phyloP scores from a whole-genome alignment of 2,329 filamentous ascomycete species.

The Fusarium equiseti region DNA sequence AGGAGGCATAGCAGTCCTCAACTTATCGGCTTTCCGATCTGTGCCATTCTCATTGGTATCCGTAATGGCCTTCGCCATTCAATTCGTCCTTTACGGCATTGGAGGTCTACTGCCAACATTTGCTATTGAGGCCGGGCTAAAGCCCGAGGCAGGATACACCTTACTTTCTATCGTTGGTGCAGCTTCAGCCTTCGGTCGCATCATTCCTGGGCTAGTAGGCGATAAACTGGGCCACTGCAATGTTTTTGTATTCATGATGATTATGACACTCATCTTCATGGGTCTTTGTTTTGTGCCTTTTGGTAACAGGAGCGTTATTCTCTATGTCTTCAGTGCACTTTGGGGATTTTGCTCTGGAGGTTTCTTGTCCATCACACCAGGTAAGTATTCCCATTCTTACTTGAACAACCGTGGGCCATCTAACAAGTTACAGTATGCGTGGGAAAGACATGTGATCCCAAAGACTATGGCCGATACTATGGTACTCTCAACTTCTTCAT shows the following conservation, averaged over 20 bases:
- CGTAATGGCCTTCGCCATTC: conserved; percentile 8
- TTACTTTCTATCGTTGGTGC: conserved; percentile 9
- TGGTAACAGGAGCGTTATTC: background rate
- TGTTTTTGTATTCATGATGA: conserved; percentile 19
- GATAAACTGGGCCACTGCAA: conserved; percentile 15
- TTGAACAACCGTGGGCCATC: background rate
- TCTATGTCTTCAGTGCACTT: conserved; percentile 2
- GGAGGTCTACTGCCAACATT: conserved; percentile 13
- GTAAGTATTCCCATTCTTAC: background rate
- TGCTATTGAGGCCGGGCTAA: conserved; percentile 3
- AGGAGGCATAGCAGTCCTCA: background rate
- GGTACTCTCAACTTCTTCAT: conserved; percentile 20
- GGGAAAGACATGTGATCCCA: conserved; percentile 17
- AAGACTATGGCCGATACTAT: conserved; percentile 20
- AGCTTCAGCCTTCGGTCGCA: conserved; percentile 10
- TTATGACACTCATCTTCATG: conserved; percentile 3
- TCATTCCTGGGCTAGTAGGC: background rate
- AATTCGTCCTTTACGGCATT: conserved; percentile 17
- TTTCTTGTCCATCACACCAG: background rate
- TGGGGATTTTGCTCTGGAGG: conserved; percentile 16
- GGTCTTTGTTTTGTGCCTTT: conserved; percentile 11
- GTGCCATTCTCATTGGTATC: conserved; percentile 4
- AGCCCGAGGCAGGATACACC: conserved; percentile 1
- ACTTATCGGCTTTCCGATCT: conserved; percentile 13
- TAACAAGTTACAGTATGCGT: background rate